These are phyloP conservation scores for Neurospora sp. DNA, from an alignment of 495 filamentous ascomycete genomes.

Conservation along the genomic window DNA sequence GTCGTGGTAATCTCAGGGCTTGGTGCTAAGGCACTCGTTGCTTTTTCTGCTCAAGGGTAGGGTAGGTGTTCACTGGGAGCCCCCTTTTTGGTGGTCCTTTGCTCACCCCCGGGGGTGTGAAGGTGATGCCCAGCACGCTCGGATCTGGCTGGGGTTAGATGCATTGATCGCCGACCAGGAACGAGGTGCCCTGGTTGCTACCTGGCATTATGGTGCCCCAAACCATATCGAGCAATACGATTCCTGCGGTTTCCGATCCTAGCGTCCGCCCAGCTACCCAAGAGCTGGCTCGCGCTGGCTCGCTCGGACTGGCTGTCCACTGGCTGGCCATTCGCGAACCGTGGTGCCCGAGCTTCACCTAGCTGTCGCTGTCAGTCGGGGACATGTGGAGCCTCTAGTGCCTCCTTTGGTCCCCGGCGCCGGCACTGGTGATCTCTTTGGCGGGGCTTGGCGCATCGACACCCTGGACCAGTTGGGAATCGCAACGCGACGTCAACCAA, in stretches of 20 bases:
- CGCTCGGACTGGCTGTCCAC: not conserved
- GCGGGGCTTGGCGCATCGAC: not conserved
- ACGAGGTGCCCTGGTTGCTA: not conserved
- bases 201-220: slow-evolving; percentile 7
- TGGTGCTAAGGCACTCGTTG: not conserved
- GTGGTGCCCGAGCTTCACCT: not conserved
- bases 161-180: slow-evolving; percentile 27
- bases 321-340: not conserved
- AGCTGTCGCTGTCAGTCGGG: not conserved
- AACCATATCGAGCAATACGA: slow-evolving; percentile 11
- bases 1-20: not conserved
- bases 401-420: not conserved
- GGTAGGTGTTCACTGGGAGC: not conserved
- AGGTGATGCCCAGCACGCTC: not conserved
- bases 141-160: slow-evolving; percentile 1
- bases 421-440: not conserved
- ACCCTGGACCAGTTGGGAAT: not conserved
- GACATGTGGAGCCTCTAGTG: not conserved
- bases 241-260: slow-evolving; percentile 18
- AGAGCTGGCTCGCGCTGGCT: not conserved
- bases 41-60: slow-evolving; percentile 1
- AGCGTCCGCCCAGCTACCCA: slow-evolving; percentile 6
- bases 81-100: not conserved
- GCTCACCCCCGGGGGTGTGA: slow-evolving; percentile 2
- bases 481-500: not conserved